Evolutionary conservation across 495 filamentous ascomycete genomes (phyloP).

Genomic region (Aspergillus indologenus): DNA sequence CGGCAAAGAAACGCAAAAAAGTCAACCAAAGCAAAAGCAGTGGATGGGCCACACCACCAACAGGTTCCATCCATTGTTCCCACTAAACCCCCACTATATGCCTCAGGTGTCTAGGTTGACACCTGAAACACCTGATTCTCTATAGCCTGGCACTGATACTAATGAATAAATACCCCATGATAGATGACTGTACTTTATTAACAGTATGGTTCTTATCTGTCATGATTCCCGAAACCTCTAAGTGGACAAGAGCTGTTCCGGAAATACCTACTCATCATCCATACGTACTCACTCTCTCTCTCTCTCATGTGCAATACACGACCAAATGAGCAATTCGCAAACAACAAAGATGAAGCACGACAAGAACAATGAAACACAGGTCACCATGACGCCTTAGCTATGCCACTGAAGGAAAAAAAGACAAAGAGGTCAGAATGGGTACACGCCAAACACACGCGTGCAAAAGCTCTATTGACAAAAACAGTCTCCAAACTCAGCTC

Average conservation of each 20-base stretch:
- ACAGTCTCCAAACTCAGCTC: slow-evolving; percentile 46
- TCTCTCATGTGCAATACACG: not conserved
- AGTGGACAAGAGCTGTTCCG: too few species aligned
- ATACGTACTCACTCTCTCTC: too few species aligned
- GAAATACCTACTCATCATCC: too few species aligned
- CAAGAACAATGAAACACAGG: slow-evolving; percentile 15
- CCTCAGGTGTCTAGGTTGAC: too few species aligned
- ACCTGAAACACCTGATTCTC: too few species aligned
- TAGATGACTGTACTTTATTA: too few species aligned
- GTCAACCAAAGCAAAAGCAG: not conserved
- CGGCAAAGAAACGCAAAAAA: slow-evolving; percentile 1
- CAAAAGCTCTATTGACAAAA: not conserved
- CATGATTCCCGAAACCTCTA: not conserved
- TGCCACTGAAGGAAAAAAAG: slow-evolving; percentile 24
- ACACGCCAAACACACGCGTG: not conserved
- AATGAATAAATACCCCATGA: too few species aligned
- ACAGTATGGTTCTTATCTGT: not conserved
- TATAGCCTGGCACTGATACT: too few species aligned
- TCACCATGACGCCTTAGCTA: slow-evolving; percentile 31
- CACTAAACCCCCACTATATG: too few species aligned
- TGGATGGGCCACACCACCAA: too few species aligned
- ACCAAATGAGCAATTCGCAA: not conserved
- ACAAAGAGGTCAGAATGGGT: not conserved
- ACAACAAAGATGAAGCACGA: not conserved
- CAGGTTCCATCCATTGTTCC: too few species aligned